Evolutionary conservation across 305 asterid genomes (phyloP).

Genomic region (Lippia alba): DNA sequence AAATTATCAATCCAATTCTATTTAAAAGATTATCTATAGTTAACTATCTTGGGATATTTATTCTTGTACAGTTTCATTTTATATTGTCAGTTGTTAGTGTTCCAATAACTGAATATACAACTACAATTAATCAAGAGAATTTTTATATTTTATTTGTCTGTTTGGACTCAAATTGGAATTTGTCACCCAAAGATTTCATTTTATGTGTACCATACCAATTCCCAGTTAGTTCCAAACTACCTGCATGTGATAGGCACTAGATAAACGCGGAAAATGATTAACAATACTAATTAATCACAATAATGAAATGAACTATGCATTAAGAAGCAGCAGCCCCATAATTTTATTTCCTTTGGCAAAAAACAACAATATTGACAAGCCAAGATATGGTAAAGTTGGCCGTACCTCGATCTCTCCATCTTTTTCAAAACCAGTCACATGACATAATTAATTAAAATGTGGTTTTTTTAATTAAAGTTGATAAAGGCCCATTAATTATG

Average conservation of each 20-base stretch:
- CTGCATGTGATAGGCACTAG: slow-evolving; percentile 34
- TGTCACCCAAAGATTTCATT: too few species aligned
- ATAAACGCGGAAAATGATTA: background rate
- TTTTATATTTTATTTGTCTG: too few species aligned
- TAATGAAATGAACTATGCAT: background rate
- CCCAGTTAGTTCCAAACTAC: background rate
- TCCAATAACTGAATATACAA: too few species aligned
- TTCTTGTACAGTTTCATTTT: too few species aligned
- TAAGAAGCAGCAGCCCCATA: background rate
- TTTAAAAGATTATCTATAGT: too few species aligned
- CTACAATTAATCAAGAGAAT: too few species aligned
- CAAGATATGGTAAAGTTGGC: slow-evolving; percentile 22
- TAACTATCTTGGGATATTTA: too few species aligned
- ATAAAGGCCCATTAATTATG: slow-evolving; percentile 32
- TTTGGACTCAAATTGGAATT: too few species aligned
- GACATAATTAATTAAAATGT: slow-evolving; percentile 29
- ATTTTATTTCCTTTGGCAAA: background rate
- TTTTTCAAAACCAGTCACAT: slow-evolving; percentile 30
- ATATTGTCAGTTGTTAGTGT: too few species aligned
- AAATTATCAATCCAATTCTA: too few species aligned
- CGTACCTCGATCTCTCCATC: slow-evolving; percentile 19
- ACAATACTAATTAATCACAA: slow-evolving; percentile 5
- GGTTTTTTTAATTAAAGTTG: slow-evolving; percentile 16
- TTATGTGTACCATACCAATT: background rate
- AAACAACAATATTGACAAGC: slow-evolving; percentile 5